These are phyloP conservation scores for Fagus sylvatica DNA, from an alignment of 306 rosid species.

Conservation along the genomic window DNA sequence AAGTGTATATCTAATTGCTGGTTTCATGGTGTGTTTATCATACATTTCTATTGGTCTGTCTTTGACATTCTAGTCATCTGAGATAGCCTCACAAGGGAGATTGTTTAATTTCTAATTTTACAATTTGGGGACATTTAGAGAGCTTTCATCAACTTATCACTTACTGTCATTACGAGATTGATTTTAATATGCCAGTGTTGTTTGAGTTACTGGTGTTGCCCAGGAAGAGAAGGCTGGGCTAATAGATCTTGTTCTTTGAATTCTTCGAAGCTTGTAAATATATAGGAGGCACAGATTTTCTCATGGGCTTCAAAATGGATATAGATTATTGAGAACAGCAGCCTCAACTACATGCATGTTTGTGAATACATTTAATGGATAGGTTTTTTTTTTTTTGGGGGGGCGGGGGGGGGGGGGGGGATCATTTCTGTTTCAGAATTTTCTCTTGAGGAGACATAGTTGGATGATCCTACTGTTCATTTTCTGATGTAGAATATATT, in stretches of 20 bases:
- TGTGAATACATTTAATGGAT: not conserved
- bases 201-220: not conserved
- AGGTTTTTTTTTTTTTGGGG: not conserved
- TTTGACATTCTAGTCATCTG: not conserved
- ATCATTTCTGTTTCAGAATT: not conserved
- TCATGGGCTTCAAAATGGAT: too few relatives aligned
- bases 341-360: not conserved
- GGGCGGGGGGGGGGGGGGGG: not conserved
- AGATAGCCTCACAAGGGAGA: not conserved
- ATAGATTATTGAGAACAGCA: too few relatives aligned
- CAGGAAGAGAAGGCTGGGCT: not conserved
- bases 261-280: too few relatives aligned
- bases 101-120: too few relatives aligned
- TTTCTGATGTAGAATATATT: too few relatives aligned
- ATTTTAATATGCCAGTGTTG: not conserved
- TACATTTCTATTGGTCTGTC: not conserved
- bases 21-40: not conserved
- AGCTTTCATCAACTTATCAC: not conserved
- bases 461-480: not conserved
- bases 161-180: not conserved
- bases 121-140: not conserved
- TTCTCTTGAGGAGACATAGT: not conserved
- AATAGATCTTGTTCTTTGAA: not conserved
- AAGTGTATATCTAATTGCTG: conserved; percentile 6
- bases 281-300: too few relatives aligned